A percentile compares a stretch with the other conserved stretches of the same genome.
phyloP scores from a whole-genome alignment of 1,284 basidiomycete genomes.

The Termitomyces sp. region DNA sequence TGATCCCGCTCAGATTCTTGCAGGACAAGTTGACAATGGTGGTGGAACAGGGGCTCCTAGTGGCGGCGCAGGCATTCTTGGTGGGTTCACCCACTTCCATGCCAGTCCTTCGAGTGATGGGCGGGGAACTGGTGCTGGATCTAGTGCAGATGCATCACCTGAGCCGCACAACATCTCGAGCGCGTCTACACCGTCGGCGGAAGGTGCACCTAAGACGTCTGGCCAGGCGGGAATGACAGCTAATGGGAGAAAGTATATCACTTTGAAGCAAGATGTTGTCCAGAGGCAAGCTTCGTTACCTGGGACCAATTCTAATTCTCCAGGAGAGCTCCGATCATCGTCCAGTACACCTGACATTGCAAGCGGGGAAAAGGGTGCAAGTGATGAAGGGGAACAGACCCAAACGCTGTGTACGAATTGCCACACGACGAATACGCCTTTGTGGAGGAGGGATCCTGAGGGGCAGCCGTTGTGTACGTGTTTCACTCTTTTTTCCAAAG shows the following conservation, averaged over 20 bases:
- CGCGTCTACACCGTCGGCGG: slow-evolving; percentile 64
- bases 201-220: slow-evolving; percentile 35
- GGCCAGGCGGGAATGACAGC: slow-evolving; percentile 18
- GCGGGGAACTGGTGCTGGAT: slow-evolving; percentile 62
- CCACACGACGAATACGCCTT: slow-evolving; percentile 90
- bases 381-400: slow-evolving; percentile 62
- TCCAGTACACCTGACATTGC: slow-evolving; percentile 53
- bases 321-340: slow-evolving; percentile 39
- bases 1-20: slow-evolving; percentile 81
- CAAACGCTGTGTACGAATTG: slow-evolving; percentile 92
- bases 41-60: slow-evolving; percentile 15
- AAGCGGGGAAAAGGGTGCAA: slow-evolving; percentile 37
- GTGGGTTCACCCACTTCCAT: slow-evolving; percentile 51
- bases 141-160: slow-evolving; percentile 70
- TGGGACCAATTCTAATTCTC: slow-evolving; percentile 26
- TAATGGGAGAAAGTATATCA: slow-evolving; percentile 49
- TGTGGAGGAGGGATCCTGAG: slow-evolving; percentile 94
- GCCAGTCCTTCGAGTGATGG: slow-evolving; percentile 77
- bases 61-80: slow-evolving; percentile 25
- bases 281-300: slow-evolving; percentile 51
- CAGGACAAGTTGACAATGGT: slow-evolving; percentile 36
- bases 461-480: slow-evolving; percentile 84
- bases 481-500: slow-evolving; percentile 11
- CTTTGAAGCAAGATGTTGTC: slow-evolving; percentile 51
- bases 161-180: slow-evolving; percentile 65